Evolutionary conservation across 2,329 filamentous ascomycete species (phyloP), one percentile per base, ranked within the genome.

Genomic region (Fusarium sp.): DNA sequence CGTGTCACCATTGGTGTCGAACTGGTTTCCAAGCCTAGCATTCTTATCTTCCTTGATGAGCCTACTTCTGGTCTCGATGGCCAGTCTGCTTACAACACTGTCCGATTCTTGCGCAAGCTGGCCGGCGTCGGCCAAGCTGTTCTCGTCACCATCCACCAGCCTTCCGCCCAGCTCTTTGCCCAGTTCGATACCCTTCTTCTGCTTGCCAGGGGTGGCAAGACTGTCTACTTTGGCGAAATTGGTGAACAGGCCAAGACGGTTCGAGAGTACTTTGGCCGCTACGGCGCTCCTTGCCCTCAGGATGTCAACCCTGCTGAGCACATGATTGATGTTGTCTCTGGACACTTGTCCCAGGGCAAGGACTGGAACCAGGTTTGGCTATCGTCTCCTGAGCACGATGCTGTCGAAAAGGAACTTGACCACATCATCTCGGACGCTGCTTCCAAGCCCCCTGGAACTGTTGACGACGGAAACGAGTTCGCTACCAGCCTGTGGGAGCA

Each of bases 361-460:
- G 88, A 94, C 79, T 94, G 91, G 92, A 92, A 91, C 78, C 86
- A 93, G 40, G 88, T 94, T 72, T 95, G 93, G 93, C 84, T 87
- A 20, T 86, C 86, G n/a, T 94, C 90, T 0, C 84, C 89, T 1
- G 87, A 94, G 77, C 87, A 91, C 71, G 82, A 85, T 0, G 81
- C 84, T 5, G 83, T 93, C 40, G 82, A 89, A 18, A 80, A 86
- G 11, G 91, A 94, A 74, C 93, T 95, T 6, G 88, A 93, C 47
- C 82, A 82, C 3, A 89, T 94, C 71, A 88, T 91, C 70, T 78
- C 85, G 2, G 87, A 89, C 5, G 89, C 92, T 0, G 86, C 86
- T 0, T 70, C 84, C 20, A 85, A 84, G 71, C 81, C 86, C 2
- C 80, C 82, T 0, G 84, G 81, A 62, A 84, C 79, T 71, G 73